These are phyloP conservation scores for Conticribra weissflogii DNA, from an alignment of 108 stramenopile species.

Conservation along the genomic window DNA sequence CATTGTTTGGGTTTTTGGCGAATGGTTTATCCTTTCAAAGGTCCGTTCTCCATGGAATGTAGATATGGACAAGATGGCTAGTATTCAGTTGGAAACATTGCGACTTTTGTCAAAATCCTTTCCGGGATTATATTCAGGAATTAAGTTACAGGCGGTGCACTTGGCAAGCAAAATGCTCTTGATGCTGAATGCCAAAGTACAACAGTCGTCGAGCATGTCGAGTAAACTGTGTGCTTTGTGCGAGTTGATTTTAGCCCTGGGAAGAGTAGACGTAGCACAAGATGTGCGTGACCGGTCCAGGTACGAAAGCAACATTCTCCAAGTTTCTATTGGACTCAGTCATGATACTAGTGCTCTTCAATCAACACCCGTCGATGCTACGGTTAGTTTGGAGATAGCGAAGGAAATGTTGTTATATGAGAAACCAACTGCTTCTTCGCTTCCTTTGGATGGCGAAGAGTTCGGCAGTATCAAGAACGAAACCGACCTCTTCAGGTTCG, in stretches of 20 bases:
- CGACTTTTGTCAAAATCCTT: conserved; percentile 86
- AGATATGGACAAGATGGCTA: conserved; percentile 31
- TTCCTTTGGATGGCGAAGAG: conserved; percentile 58
- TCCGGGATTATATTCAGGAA: conserved; percentile 57
- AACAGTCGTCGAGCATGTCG: conserved; percentile 10
- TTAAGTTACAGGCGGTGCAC: conserved; percentile 93
- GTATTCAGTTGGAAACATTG: conserved; percentile 77
- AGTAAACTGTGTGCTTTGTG: conserved; percentile 57
- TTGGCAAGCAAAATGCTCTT: conserved; percentile 88
- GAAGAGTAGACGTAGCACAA: conserved; percentile 86
- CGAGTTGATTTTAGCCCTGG: conserved; percentile 94
- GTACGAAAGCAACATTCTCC: conserved; percentile 84
- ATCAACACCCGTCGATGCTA: conserved; percentile 24
- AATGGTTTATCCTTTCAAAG: conserved; percentile 58
- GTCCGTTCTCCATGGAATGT: conserved; percentile 22
- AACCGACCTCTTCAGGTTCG: conserved; percentile 70
- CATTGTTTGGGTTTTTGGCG: conserved; percentile 76
- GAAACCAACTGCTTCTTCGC: conserved; percentile 67
- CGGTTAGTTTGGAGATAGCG: conserved; percentile 49
- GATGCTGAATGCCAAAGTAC: conserved; percentile 25
- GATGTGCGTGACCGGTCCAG: conserved; percentile 97
- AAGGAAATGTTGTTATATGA: conserved; percentile 55
- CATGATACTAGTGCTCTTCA: conserved; percentile 63
- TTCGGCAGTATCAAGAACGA: conserved; percentile 28
- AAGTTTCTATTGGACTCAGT: conserved; percentile 56